Conservation (phyloP, 1,284 basidiomycete genomes). For the Hortiboletus rubellus region DNA sequence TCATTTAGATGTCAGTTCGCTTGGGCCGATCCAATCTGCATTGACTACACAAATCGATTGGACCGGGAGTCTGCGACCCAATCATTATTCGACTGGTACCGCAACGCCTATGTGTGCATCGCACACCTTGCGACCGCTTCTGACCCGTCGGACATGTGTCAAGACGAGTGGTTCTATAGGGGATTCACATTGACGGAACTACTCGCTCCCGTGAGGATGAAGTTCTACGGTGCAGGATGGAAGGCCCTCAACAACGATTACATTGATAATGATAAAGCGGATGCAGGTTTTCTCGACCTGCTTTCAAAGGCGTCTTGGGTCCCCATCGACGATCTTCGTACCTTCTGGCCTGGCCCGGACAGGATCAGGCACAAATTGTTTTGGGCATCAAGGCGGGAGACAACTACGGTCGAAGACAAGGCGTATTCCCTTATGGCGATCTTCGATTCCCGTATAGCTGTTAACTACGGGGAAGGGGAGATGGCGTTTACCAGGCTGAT, state of each 20-base stretch:
- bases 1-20: conserved; percentile 20
- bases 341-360: conserved; percentile 17
- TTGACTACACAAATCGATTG: neutral
- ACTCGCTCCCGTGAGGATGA: conserved; percentile 16
- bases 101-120: conserved; percentile 24
- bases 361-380: conserved; percentile 16
- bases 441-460: conserved; percentile 7
- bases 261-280: conserved; percentile 20
- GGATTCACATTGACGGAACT: conserved; percentile 15
- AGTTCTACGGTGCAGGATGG: conserved; percentile 19
- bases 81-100: conserved; percentile 20
- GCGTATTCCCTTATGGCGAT: conserved; percentile 21
- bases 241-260: conserved; percentile 13
- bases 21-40: conserved; percentile 22
- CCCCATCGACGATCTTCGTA: conserved; percentile 11
- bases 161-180: conserved; percentile 11
- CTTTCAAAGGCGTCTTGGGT: conserved; percentile 13
- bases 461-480: conserved; percentile 18
- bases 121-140: conserved; percentile 12
- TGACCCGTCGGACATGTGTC: conserved; percentile 6
- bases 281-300: conserved; percentile 7
- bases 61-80: conserved; percentile 7
- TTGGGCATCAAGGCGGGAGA: conserved; percentile 16
- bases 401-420: conserved; percentile 7
- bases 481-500: conserved; percentile 16